These are phyloP conservation scores for Astragalus membranaceus DNA, from an alignment of 306 rosid genomes.

Conservation along the genomic window DNA sequence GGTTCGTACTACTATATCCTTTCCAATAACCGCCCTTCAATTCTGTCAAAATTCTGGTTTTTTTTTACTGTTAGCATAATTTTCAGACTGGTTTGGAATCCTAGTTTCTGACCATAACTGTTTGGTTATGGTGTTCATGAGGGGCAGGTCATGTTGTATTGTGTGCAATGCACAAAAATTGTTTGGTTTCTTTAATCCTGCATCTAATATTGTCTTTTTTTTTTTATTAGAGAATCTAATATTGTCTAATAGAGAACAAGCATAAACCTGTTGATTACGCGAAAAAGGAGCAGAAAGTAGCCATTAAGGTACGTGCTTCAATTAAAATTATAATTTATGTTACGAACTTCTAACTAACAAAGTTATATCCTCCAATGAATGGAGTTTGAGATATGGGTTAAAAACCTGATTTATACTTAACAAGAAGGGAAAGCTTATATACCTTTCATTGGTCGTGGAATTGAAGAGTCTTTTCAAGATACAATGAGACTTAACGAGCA, in stretches of 20 bases:
- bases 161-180: not conserved
- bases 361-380: not conserved
- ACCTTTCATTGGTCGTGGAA: not conserved
- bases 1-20: not conserved
- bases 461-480: no score
- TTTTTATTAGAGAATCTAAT: constrained; percentile 72
- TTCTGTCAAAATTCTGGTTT: not conserved
- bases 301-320: constrained; percentile 70
- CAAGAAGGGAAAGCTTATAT: no score
- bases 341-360: not conserved
- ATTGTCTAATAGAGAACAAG: constrained; percentile 87
- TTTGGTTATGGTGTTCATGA: constrained; percentile 9
- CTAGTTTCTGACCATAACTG: not conserved
- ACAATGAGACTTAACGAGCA: no score
- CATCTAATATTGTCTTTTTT: not conserved
- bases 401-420: no score
- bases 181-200: not conserved
- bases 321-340: not conserved
- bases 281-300: constrained; percentile 81
- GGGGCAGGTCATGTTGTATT: not conserved
- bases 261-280: constrained; percentile 85
- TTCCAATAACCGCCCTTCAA: not conserved
- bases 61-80: not conserved
- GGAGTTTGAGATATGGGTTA: not conserved
- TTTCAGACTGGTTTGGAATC: not conserved